Evolutionary conservation across 2,329 filamentous ascomycete species (phyloP).

Genomic region (Lachnellula willkommii): DNA sequence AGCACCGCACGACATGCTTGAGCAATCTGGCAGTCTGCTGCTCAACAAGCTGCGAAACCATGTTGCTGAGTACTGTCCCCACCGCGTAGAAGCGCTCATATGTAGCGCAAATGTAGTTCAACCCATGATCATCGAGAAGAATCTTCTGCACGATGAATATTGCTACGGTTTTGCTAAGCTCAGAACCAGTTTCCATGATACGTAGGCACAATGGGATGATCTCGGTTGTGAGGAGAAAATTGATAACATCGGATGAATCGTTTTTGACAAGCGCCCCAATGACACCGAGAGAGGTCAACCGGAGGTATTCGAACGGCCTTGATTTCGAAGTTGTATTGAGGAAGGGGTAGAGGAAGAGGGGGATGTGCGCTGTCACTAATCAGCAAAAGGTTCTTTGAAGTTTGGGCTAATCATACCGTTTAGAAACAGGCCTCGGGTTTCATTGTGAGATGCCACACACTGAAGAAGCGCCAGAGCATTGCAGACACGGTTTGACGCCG

Average conservation of each 20-base stretch:
- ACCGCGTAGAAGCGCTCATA: conserved; percentile 99
- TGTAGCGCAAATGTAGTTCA: conserved; percentile 97
- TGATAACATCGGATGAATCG: conserved; percentile 96
- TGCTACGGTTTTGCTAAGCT: conserved; percentile 96
- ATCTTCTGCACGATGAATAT: conserved; percentile 99
- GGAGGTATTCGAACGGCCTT: conserved; percentile 93
- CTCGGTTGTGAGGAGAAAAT: conserved; percentile 96
- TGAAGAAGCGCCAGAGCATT: conserved; percentile 94
- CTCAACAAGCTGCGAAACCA: conserved; percentile 96
- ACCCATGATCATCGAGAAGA: conserved; percentile 86
- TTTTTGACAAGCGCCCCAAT: conserved; percentile 98
- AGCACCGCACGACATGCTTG: conserved; percentile 97
- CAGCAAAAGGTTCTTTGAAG: conserved; percentile 9
- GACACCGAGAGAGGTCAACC: conserved; percentile 89
- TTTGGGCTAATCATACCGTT: conserved; percentile 58
- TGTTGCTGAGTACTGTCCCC: conserved; percentile 94
- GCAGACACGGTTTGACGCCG: conserved; percentile 95
- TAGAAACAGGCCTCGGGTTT: conserved; percentile 88
- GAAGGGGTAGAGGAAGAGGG: conserved; percentile 95
- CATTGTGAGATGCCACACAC: conserved; percentile 95
- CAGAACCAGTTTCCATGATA: conserved; percentile 98
- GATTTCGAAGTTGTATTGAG: conserved; percentile 98
- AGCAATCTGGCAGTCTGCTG: conserved; percentile 92
- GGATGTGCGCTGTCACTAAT: conserved; percentile 74
- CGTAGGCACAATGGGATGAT: conserved; percentile 96